These are phyloP conservation scores for Nitzschia sp. DNA, from an alignment of 108 stramenopile genomes.

Conservation along the genomic window DNA sequence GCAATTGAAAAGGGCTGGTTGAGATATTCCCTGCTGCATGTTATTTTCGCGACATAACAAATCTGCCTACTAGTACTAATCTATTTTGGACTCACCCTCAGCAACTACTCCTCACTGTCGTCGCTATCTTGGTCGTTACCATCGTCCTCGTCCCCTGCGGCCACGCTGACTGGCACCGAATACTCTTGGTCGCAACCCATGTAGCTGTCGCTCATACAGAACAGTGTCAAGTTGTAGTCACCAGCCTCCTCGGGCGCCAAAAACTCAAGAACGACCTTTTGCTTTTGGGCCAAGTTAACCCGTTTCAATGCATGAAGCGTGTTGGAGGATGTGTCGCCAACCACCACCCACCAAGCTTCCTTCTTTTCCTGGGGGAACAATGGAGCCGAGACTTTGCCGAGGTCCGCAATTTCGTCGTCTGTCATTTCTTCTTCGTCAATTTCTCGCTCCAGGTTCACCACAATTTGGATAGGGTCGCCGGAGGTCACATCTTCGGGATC, in stretches of 20 bases:
- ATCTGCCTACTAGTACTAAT: no score
- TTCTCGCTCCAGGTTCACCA: conserved; percentile 89
- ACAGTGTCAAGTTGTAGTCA: conserved; percentile 90
- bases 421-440: conserved; percentile 89
- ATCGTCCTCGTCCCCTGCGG: conserved; percentile 63
- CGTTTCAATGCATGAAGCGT: conserved; percentile 92
- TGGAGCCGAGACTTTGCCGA: conserved; percentile 85
- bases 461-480: conserved; percentile 86
- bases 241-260: conserved; percentile 95
- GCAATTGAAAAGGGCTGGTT: no score
- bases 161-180: conserved; percentile 81
- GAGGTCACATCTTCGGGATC: conserved; percentile 87
- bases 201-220: conserved; percentile 98
- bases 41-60: no score
- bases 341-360: conserved; percentile 97
- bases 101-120: conserved; percentile 32
- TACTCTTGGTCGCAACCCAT: conserved; percentile 98
- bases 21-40: no score
- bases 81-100: neutral
- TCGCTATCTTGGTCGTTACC: conserved; percentile 52
- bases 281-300: conserved; percentile 69
- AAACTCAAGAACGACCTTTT: conserved; percentile 84
- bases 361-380: conserved; percentile 90
- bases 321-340: conserved; percentile 91
- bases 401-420: conserved; percentile 69